These are phyloP conservation scores for Brettanomyces naardenensis DNA, from an alignment of 805 yeast species.

Conservation along the genomic window DNA sequence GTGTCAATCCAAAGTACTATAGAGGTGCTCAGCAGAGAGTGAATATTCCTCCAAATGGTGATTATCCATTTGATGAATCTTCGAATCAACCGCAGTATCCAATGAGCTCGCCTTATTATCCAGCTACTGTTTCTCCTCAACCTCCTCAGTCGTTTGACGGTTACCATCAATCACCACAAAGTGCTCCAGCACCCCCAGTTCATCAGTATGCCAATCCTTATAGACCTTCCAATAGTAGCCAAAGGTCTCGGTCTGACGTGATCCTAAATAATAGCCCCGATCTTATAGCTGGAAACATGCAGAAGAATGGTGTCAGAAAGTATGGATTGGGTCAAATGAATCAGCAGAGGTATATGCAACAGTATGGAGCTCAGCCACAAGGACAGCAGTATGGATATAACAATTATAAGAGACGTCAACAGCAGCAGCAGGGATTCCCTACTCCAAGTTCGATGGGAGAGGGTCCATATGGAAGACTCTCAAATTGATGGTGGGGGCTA, in stretches of 20 bases:
- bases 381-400: slow-evolving; percentile 4
- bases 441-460: slow-evolving; percentile 1
- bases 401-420: neutral
- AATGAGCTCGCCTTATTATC: slow-evolving; percentile 5
- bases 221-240: neutral
- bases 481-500: too few relatives aligned
- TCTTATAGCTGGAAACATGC: slow-evolving; percentile 22
- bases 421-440: slow-evolving; percentile 4
- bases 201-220: slow-evolving; percentile 1
- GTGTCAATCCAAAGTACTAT: slow-evolving; percentile 51
- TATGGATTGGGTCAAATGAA: slow-evolving; percentile 14
- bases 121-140: slow-evolving; percentile 1
- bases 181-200: neutral
- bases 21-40: slow-evolving; percentile 21
- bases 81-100: slow-evolving; percentile 9
- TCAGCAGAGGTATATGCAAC: slow-evolving; percentile 2
- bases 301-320: slow-evolving; percentile 16
- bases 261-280: slow-evolving; percentile 43
- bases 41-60: neutral
- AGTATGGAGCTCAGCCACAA: neutral
- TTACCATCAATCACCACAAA: neutral
- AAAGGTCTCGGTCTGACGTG: slow-evolving; percentile 14
- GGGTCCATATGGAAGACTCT: slow-evolving; percentile 2
- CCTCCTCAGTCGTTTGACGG: slow-evolving; percentile 1
- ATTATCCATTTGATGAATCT: neutral